These are phyloP conservation scores for Trematosphaeria pertusa DNA, from an alignment of 2,329 filamentous ascomycete species.

Conservation along the genomic window DNA sequence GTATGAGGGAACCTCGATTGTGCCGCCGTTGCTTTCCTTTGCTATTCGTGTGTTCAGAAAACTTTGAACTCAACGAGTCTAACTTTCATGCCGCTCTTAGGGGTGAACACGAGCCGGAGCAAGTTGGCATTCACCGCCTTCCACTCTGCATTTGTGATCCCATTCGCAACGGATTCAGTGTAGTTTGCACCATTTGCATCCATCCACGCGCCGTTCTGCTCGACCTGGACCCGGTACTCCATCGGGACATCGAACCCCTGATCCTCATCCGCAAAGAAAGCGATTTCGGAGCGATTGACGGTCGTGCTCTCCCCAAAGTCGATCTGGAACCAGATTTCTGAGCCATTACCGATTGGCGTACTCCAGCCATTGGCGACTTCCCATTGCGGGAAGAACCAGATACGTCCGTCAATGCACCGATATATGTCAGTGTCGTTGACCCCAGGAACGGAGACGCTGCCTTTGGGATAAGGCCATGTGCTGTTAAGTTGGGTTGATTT, in stretches of 20 bases:
- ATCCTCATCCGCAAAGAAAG: conserved; percentile 42
- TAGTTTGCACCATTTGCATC: conserved; percentile 34
- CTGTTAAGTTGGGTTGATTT: conserved; percentile 47
- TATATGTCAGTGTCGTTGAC: conserved; percentile 36
- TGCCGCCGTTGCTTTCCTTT: too few relatives aligned
- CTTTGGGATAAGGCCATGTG: conserved; percentile 37
- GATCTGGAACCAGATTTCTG: conserved; percentile 47
- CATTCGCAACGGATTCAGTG: conserved; percentile 42
- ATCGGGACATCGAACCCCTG: conserved; percentile 39
- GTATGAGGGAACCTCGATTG: too few relatives aligned
- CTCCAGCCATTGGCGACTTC: conserved; percentile 51
- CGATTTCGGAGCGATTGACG: conserved; percentile 44
- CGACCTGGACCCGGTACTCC: conserved; percentile 39
- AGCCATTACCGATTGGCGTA: conserved; percentile 35
- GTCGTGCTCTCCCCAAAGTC: conserved; percentile 42
- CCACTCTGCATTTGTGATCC: conserved; percentile 46
- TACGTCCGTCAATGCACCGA: conserved; percentile 48
- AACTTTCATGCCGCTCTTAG: conserved; percentile 38
- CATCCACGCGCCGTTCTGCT: conserved; percentile 31
- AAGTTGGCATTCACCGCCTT: conserved; percentile 26
- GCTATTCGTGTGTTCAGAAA: too few relatives aligned
- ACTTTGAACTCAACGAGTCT: conserved; percentile 51
- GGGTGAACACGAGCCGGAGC: conserved; percentile 43
- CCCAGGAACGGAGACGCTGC: conserved; percentile 37
- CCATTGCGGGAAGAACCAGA: conserved; percentile 48